Base-by-base conservation (phyloP, 2,329 filamentous ascomycete species). In the Exophiala alcalophila region DNA sequence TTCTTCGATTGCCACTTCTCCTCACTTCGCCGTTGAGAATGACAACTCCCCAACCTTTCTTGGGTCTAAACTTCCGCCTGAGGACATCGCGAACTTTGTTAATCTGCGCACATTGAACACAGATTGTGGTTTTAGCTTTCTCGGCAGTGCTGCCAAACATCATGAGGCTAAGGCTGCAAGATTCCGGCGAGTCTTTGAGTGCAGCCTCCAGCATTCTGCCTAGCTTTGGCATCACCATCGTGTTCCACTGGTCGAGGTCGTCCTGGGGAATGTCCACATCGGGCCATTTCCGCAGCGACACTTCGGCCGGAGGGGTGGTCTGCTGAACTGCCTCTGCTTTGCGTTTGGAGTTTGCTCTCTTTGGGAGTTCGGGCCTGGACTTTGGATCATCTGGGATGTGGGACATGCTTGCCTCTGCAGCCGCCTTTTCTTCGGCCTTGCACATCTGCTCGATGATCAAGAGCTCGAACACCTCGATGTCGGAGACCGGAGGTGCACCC, bases 51-150 rank as follows among this genome's bases (percentile, higher is more conserved):
- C 72, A 81, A 19, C 73, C 66, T 34, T 70, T 68, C 7, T 69
- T 66, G 31, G 77, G 74, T 38, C 71, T 67, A 54, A 82, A 78
- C 44, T 77, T 72, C 35, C 74, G 74, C 49, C 73, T 73, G 32
- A 83, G 63, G 5, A 74, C 69, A 20, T 74, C 70, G 53, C 78
- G 76, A 37, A 82, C 75, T 55, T 76, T 78, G 27, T 71, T 70
- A 20, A 53, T 44, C 28, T 52, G 46, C 15, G 70, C 66, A 59
- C 80, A 83, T 14, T 77, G 80, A 26, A 83, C 72, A 49, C 80
- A 77, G 23, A 82, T 77, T 0, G 80, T 83, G 1, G 80, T 78
- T 44, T 70, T 71, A 5, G 78, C 77, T 16, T 69, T 76, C 34
- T 78, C 72, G 21, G 68, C 62, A 1, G 73, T 71, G 40, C 78